Evolutionary conservation across 306 rosid genomes (phyloP).

Genomic region (Hippophae rhamnoides): DNA sequence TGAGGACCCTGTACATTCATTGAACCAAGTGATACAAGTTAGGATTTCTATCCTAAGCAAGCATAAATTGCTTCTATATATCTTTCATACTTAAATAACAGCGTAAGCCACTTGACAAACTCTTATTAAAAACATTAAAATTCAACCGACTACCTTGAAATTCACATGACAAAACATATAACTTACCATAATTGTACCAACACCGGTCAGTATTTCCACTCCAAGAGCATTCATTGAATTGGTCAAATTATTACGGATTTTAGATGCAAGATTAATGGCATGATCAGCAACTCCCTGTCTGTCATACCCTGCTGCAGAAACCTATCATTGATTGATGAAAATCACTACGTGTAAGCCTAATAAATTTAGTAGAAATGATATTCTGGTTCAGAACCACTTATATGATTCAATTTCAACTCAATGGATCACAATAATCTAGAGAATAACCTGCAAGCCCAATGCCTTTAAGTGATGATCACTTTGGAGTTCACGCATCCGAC

Average conservation of each 20-base stretch:
- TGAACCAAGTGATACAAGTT: constrained; percentile 13
- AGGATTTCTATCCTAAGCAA: constrained; percentile 3
- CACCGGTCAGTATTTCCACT: constrained; percentile 87
- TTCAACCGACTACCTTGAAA: too few species aligned
- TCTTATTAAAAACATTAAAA: too few species aligned
- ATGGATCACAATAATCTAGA: constrained; percentile 4
- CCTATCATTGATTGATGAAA: constrained; percentile 33
- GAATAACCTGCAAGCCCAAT: constrained; percentile 74
- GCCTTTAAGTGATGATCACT: constrained; percentile 83
- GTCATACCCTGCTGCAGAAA: constrained; percentile 76
- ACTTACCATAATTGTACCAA: constrained; percentile 78
- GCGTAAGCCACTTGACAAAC: too few species aligned
- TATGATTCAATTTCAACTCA: neutral
- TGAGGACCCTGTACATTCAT: constrained; percentile 65
- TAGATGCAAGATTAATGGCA: constrained; percentile 90
- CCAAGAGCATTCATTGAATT: constrained; percentile 93
- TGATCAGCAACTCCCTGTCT: constrained; percentile 99
- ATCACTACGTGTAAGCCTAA: constrained; percentile 4
- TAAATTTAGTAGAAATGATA: neutral
- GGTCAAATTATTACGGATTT: constrained; percentile 81
- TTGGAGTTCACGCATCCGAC: constrained; percentile 93
- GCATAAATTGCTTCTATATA: too few species aligned
- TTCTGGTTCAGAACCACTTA: neutral
- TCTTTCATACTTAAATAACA: too few species aligned
- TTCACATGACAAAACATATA: constrained; percentile 3